Base-by-base conservation (phyloP, 345 rosid genomes). In the Moringa oleifera region DNA sequence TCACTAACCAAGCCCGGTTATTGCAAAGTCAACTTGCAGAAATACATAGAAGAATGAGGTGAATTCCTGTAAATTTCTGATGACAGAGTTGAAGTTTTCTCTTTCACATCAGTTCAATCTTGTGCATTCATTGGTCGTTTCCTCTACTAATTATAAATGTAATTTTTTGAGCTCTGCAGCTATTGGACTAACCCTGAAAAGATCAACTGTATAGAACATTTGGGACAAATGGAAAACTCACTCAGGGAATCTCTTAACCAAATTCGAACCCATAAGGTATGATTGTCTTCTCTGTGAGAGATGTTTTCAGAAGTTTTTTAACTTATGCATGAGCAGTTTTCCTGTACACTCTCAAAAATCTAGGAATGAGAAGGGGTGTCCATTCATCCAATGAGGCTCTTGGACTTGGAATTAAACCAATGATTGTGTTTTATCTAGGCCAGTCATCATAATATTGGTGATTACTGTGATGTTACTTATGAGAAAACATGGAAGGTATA, bases 131-230 rank as follows among this genome's bases (percentile, higher is more conserved):
- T 62, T 59, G 28, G 47, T 63, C 37, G 11, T 24, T 11, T 2
- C 25, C 21, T 66, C 23, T 52, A 21, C 3, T 52, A 65, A 69
- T 23, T 49, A 46, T n/a, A n/a, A n/a, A n/a, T 61, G 23, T 58
- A 62, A 33, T 57, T 9, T 33, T 37, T 59, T 72, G 72, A 57
- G 55, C 62, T 70, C 58, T 77, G 65, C 69, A 88, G 95, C 70
- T 81, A 70, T 65, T 88, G 95, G 95, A 76, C 78, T 21, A 78
- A 83, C 55, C 73, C 70, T 0, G 82, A 85, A 61, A 81, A 83
- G 81, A 76, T 81, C 67, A 80, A 71, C 75, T 85, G 61, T 51
- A 25, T 85, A 31, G 89, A 88, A 55, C 81, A 75, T 66, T 68
- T 85, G 71, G 83, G 79, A 57, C 91, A 85, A 68, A 68, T 85